Conservation (phyloP, 1,284 basidiomycete species). For the Ustilago xerochloae region DNA sequence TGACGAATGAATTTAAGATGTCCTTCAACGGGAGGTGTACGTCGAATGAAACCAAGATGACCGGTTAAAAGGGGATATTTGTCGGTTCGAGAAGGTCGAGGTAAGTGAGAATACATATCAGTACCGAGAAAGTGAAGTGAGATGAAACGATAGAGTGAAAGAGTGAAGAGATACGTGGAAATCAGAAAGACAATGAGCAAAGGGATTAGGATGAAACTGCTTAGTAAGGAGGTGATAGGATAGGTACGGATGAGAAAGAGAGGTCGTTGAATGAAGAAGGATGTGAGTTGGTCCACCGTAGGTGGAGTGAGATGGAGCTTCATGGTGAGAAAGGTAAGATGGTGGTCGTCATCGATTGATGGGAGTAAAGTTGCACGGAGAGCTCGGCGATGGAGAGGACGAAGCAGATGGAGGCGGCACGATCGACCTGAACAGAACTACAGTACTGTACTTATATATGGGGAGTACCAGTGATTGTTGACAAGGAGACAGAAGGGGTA, state of each 20-base stretch:
- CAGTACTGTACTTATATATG: too few relatives aligned
- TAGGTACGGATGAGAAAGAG: conserved; percentile 3
- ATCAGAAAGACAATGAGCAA: neutral
- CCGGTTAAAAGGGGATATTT: conserved; percentile 27
- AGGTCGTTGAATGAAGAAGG: neutral
- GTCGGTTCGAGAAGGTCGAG: conserved; percentile 20
- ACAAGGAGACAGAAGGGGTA: neutral
- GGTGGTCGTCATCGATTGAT: neutral
- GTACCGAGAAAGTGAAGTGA: conserved; percentile 24
- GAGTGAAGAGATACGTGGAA: neutral
- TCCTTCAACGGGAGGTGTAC: conserved; percentile 30
- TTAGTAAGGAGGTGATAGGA: conserved; percentile 13
- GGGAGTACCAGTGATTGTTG: too few relatives aligned
- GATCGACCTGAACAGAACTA: too few relatives aligned
- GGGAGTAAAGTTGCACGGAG: neutral
- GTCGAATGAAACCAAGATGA: conserved; percentile 36
- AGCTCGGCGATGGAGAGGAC: too few relatives aligned
- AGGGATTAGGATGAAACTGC: conserved; percentile 8
- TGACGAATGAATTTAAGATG: conserved; percentile 38
- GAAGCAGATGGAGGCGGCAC: too few relatives aligned
- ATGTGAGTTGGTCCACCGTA: neutral
- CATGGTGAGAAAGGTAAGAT: conserved; percentile 12
- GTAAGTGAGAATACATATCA: conserved; percentile 44
- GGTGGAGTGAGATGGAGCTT: conserved; percentile 12
- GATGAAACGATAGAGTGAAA: conserved; percentile 20